Base-by-base conservation (phyloP, 352 stramenopile genomes). In the Phytophthora palmivora region DNA sequence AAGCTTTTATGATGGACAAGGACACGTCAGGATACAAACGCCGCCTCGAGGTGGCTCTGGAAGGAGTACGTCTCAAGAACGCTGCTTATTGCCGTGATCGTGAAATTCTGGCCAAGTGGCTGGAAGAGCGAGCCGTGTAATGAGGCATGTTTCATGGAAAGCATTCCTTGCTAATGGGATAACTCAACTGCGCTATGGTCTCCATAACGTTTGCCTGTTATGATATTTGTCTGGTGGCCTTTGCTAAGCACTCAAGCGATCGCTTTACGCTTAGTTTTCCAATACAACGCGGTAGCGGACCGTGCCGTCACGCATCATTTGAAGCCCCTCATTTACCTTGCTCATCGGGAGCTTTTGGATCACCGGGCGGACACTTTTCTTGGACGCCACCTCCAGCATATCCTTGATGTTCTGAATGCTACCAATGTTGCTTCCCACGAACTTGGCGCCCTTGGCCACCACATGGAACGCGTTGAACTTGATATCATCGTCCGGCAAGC, bases 361-460 rank as follows among this genome's bases (percentile, higher is more conserved):
- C 14, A 82, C 44, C 3, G 74, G 48, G 18, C 64, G 63, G 37
- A 94, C 82, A 14, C 87, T 76, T 44, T 91, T 81, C 37, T 79
- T 64, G 28, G 67, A 74, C 18, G 45, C 45, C 28, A 52, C 16
- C 30, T 52, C 30, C n/a, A 26, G 43, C 43, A 49, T 49, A 15
- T 37, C 43, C 28, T 49, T 49, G 24, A 49, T 49, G 24, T 36
- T 49, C 42, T 49, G 42, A 26, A 36, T 52, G 84, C 94, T 49
- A 32, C 87, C 86, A 61, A 95, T 81, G 21, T 79, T 48, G 48
- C 57, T 84, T 33, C 88, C 89, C 6, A 74, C 60, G 45, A 95
- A 57, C 18, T 63, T 75, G 24, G 63, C 51, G 30, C 71, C 72
- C 15, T 61, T 58, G 18, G 61, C 46, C 3, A 96, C 54, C 26